Percentiles rank a stretch among this genome's conserved stretches.
Conservation (phyloP, 768 basidiomycete genomes). For the Pulveroboletus sp. region DNA sequence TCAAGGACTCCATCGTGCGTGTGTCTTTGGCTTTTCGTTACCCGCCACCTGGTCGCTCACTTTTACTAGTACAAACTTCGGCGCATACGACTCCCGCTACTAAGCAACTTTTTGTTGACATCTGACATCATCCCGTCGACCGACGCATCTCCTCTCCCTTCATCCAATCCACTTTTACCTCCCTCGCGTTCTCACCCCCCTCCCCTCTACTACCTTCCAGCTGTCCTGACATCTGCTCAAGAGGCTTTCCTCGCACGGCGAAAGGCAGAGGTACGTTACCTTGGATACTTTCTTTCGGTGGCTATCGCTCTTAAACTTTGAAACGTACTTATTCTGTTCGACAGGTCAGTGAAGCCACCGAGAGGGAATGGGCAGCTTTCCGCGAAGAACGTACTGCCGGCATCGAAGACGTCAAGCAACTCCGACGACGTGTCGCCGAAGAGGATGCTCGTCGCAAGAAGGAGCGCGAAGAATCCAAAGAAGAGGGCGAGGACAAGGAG, state of each 20-base stretch:
- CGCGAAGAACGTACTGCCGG: constrained; percentile 54
- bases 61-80: constrained; percentile 69
- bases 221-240: constrained; percentile 63
- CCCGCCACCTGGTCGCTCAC: neutral
- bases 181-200: constrained; percentile 68
- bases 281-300: neutral
- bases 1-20: constrained; percentile 79
- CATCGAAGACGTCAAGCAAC: constrained; percentile 57
- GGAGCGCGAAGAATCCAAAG: constrained; percentile 39
- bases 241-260: constrained; percentile 61
- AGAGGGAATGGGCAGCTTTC: constrained; percentile 70
- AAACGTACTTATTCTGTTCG: constrained; percentile 2
- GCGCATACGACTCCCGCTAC: constrained; percentile 63
- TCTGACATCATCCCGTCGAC: constrained; percentile 59
- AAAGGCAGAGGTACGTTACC: constrained; percentile 55
- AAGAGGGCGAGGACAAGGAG: constrained; percentile 32
- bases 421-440: constrained; percentile 64
- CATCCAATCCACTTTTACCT: constrained; percentile 40
- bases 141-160: constrained; percentile 29
- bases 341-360: constrained; percentile 59
- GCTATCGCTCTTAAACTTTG: neutral
- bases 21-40: neutral
- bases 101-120: constrained; percentile 74
- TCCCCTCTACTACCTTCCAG: constrained; percentile 76
- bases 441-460: constrained; percentile 52